Base-by-base conservation (phyloP, 768 basidiomycete genomes). In the Dictyophora rubrovolvata region DNA sequence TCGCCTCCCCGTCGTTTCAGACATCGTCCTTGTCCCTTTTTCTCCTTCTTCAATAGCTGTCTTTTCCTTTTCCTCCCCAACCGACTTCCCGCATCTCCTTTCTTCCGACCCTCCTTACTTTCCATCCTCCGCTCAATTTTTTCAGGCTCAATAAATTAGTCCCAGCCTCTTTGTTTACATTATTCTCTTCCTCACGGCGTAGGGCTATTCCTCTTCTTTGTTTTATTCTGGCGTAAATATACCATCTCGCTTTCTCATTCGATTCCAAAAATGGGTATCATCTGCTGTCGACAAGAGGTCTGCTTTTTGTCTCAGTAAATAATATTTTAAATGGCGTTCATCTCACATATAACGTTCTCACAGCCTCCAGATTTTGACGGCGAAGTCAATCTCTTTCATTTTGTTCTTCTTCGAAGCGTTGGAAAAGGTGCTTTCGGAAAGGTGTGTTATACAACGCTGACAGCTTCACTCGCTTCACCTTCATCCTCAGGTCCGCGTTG, bases 381-480 rank as follows among this genome's bases (percentile, higher is more conserved):
- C 63, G 92, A 95, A 62, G 87, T 93, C 69, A 95, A 92, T 69
- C 85, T 99, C 59, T 99, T 96, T 71, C 96, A 99, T 69, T 99
- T 99, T 69, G 81, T 90, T 62, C 85, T 99, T 46, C 73, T 98
- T 18, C 79, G 95, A 66, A 94, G 92, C 64, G 94, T 99, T n/a
- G 95, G 95, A 20, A 97, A 97, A 71, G 95, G 95, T 54, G 95
- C 95, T 1, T 98, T 99, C 72, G 95, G 95, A 69, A 98, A 99
- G 84, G 95, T 35, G 10, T 14, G 17, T 22, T 20, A 34, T 23
- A 6, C 21, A 28, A 21, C 37, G n/a, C 42, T 10, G 51, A 56
- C 58, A 36, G 3, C 17, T 58, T 28, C 59, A 33, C 48, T 53
- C 56, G 67, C 67, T 63, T 21, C 8, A 69, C 63, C 53, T 53